Base-by-base conservation (phyloP, 768 basidiomycete species). In the Chiua virens region DNA sequence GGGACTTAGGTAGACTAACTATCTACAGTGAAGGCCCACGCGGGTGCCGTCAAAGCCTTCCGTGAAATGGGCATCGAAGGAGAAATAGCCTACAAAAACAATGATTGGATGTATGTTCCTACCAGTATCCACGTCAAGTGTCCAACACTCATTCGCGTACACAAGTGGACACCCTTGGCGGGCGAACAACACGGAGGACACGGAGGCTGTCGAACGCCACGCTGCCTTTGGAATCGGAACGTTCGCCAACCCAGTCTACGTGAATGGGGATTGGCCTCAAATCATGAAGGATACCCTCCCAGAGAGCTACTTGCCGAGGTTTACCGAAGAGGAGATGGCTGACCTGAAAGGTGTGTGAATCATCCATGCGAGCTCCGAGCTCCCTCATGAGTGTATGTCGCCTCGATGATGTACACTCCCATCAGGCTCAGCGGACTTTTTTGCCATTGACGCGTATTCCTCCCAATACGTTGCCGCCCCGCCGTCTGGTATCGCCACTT, bases 21-120 rank as follows among this genome's bases (percentile, higher is more conserved):
- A 23, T 43, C 21, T 50, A 75, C n/a, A n/a, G 74, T 79, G 28
- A 75, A 71, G 53, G 77, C 79, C 20, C 79, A 81, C 61, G 76
- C 73, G 13, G 74, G 70, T 28, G 78, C 79, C 17, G 78, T 80
- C 22, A 76, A 78, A 67, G 75, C 72, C 0, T 81, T 79, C 63
- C 67, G 77, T 42, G 65, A 67, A 41, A 71, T 80, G 72, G 71
- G 71, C 18, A 78, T 77, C n/a, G 49, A 70, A 42, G 79, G 79
- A n/a, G 75, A 79, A 56, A 81, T 82, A 25, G 68, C 77, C 0
- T 76, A 79, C 63, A 82, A 82, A 79, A 75, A 28, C 52, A 78
- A 79, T 53, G 77, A 79, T 57, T 78, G 72, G 45, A 71, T 77
- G 77, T 77, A 56, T n/a, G 21, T 68, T 51, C 18, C 25, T 18